Evolutionary conservation across 2,329 filamentous ascomycete genomes (phyloP).

Genomic region (Fusarium sp.): DNA sequence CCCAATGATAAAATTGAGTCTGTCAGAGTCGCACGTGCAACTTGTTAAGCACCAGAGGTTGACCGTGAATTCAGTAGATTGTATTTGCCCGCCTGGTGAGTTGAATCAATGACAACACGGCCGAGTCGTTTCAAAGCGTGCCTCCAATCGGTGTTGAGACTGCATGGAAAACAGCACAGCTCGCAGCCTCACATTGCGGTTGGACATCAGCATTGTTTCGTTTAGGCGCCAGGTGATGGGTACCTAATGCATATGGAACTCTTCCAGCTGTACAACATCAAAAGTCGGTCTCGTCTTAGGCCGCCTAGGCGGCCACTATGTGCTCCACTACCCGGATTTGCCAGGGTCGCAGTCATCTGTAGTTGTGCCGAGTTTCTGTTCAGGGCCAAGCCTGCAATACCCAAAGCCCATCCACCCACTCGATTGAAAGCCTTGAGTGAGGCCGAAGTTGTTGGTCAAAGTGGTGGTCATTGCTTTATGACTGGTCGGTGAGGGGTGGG

Average conservation of each 20-base stretch:
- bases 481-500: conserved; percentile 33
- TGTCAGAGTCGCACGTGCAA: conserved; percentile 17
- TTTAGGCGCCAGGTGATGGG: conserved; percentile 40
- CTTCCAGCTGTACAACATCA: conserved; percentile 27
- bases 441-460: conserved; percentile 23
- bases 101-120: conserved; percentile 29
- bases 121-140: conserved; percentile 16
- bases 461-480: conserved; percentile 35
- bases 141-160: conserved; percentile 23
- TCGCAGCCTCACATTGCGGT: conserved; percentile 42
- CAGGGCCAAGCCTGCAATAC: conserved; percentile 31
- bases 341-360: conserved; percentile 29
- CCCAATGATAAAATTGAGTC: conserved; percentile 10
- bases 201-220: conserved; percentile 26
- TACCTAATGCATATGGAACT: conserved; percentile 36
- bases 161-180: conserved; percentile 36
- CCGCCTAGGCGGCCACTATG: conserved; percentile 31
- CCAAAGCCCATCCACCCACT: conserved; percentile 23
- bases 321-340: conserved; percentile 39
- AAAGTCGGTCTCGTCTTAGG: conserved; percentile 45
- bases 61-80: conserved; percentile 18
- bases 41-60: conserved; percentile 18
- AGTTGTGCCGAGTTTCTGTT: conserved; percentile 26
- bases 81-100: conserved; percentile 1
- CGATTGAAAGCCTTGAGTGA: conserved; percentile 21